A percentile compares a stretch with the other conserved stretches of the same genome.
Evolutionary conservation across 2,329 filamentous ascomycete species (phyloP).

Genomic region (Fusarium nodosum): DNA sequence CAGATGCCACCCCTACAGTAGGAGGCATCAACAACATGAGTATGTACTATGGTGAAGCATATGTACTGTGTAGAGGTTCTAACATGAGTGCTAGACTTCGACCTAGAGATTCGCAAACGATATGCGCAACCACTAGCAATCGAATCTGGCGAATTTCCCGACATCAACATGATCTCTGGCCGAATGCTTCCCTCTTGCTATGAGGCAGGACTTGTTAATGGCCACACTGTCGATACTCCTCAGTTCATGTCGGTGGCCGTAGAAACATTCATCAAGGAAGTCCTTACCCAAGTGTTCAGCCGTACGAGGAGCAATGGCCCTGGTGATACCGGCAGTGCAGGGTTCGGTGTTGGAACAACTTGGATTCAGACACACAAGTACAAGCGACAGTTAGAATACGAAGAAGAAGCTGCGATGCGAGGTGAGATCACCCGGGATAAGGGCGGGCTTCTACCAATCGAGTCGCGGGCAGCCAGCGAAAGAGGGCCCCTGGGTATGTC

Average conservation of each 20-base stretch:
- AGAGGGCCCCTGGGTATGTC: slow-evolving; percentile 80
- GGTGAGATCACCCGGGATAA: slow-evolving; percentile 82
- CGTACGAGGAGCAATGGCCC: slow-evolving; percentile 75
- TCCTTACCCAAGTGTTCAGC: slow-evolving; percentile 73
- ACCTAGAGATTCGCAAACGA: slow-evolving; percentile 76
- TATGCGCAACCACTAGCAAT: slow-evolving; percentile 73
- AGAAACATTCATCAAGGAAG: slow-evolving; percentile 76
- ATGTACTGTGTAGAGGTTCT: slow-evolving; percentile 23
- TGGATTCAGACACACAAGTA: slow-evolving; percentile 87
- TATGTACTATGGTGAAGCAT: slow-evolving; percentile 58
- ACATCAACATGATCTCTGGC: slow-evolving; percentile 71
- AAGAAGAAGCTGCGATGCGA: slow-evolving; percentile 79
- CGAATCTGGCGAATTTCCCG: slow-evolving; percentile 78
- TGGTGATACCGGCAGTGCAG: slow-evolving; percentile 71
- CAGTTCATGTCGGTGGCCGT: slow-evolving; percentile 75
- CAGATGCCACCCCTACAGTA: slow-evolving; percentile 77
- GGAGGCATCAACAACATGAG: slow-evolving; percentile 85
- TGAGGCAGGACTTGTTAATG: slow-evolving; percentile 71
- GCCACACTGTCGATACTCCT: slow-evolving; percentile 71
- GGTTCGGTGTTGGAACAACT: slow-evolving; percentile 73
- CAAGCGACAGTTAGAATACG: slow-evolving; percentile 77
- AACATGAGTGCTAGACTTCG: slow-evolving; percentile 65
- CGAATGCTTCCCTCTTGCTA: slow-evolving; percentile 78
- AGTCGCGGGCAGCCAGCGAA: slow-evolving; percentile 80
- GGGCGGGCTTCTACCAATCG: slow-evolving; percentile 82